Evolutionary conservation across 352 stramenopile genomes (phyloP).

Genomic region (Phytophthora cryptogea): DNA sequence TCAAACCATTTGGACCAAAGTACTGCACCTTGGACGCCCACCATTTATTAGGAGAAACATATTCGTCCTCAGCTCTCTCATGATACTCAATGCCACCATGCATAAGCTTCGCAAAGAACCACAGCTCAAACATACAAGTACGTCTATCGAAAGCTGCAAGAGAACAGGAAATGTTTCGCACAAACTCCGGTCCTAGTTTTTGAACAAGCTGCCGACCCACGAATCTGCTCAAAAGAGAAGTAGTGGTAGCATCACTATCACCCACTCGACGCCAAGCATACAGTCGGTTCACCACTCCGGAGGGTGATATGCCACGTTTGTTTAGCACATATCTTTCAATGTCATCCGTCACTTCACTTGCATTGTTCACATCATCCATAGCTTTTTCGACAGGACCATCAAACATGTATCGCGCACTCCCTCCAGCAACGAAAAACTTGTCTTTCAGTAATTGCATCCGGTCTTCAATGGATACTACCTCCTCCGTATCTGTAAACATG

Average conservation of each 20-base stretch:
- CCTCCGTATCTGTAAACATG: constrained; percentile 1
- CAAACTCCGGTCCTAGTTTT: not conserved
- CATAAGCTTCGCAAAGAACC: constrained; percentile 5
- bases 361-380: not conserved
- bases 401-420: constrained; percentile 17
- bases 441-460: constrained; percentile 4
- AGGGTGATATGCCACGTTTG: not conserved
- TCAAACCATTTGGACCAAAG: not conserved
- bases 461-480: not conserved
- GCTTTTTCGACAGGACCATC: not conserved
- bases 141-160: constrained; percentile 1
- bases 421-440: constrained; percentile 7
- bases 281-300: constrained; percentile 1
- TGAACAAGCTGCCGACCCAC: constrained; percentile 7
- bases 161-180: constrained; percentile 1
- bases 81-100: constrained; percentile 1
- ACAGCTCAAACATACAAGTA: constrained; percentile 11
- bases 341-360: not conserved
- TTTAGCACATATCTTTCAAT: not conserved
- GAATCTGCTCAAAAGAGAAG: constrained; percentile 1
- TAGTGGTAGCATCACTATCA: not conserved
- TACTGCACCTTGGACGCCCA: not conserved
- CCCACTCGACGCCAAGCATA: not conserved
- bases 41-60: too few relatives aligned
- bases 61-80: not conserved